Conservation (phyloP, 1,139 yeast genomes). For the Arxiozyma slooffiae region DNA sequence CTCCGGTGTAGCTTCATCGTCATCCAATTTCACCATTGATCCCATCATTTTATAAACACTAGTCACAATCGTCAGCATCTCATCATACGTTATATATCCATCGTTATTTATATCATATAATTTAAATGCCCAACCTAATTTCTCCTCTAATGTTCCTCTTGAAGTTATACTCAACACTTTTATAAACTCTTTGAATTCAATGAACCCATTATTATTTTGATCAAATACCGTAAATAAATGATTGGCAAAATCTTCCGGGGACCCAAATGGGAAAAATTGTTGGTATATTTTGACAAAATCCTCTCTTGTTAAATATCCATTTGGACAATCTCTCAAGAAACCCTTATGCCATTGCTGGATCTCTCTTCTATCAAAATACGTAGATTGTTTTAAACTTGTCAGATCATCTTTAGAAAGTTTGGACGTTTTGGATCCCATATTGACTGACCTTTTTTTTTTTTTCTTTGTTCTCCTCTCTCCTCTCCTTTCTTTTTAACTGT, state of each 20-base stretch:
- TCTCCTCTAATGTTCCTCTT: slow-evolving; percentile 80
- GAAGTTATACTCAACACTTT: slow-evolving; percentile 81
- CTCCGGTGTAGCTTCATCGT: slow-evolving; percentile 91
- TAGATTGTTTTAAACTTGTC: slow-evolving; percentile 68
- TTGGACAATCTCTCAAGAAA: slow-evolving; percentile 85
- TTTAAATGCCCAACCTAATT: slow-evolving; percentile 77
- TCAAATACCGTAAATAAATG: slow-evolving; percentile 87
- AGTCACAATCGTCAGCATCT: slow-evolving; percentile 66
- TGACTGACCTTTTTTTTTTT: neutral
- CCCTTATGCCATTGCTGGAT: slow-evolving; percentile 98
- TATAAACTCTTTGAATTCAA: slow-evolving; percentile 89
- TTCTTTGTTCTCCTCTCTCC: no score
- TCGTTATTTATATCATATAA: slow-evolving; percentile 74
- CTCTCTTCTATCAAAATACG: slow-evolving; percentile 88
- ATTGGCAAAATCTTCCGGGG: slow-evolving; percentile 83
- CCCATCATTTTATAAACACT: slow-evolving; percentile 96
- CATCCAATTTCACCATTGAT: slow-evolving; percentile 80
- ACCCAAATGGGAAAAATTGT: slow-evolving; percentile 97
- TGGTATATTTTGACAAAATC: slow-evolving; percentile 88
- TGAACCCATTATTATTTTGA: slow-evolving; percentile 65
- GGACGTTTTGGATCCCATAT: slow-evolving; percentile 92
- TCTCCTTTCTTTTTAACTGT: no score
- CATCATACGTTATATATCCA: slow-evolving; percentile 66
- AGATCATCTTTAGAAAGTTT: slow-evolving; percentile 88
- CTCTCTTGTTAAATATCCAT: slow-evolving; percentile 76